Evolutionary conservation across 2,329 filamentous ascomycete genomes (phyloP).

Genomic region (Trichoderma semiorbis): DNA sequence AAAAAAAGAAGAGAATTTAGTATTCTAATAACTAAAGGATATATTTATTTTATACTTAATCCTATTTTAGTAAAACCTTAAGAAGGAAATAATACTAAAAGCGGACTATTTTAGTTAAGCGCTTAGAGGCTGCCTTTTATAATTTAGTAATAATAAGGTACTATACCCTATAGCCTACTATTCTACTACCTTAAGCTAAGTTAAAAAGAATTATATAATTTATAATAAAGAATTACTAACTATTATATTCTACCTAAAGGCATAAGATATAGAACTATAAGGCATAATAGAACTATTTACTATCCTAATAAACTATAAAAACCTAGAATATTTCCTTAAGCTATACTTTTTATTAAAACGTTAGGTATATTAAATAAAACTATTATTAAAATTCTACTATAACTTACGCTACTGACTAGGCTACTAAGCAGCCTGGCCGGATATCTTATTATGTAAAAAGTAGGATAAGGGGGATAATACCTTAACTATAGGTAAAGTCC

Average conservation of each 20-base stretch:
- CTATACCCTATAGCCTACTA: too few species aligned
- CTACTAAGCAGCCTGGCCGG: background rate
- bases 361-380: background rate
- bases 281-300: background rate
- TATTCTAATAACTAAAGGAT: background rate
- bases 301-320: background rate
- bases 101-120: background rate
- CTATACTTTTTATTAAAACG: background rate
- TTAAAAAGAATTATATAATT: background rate
- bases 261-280: background rate
- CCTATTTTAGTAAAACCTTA: background rate
- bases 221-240: background rate
- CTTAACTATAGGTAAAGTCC: background rate
- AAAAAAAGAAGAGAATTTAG: too few species aligned
- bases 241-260: background rate
- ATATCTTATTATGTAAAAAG: background rate
- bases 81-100: background rate
- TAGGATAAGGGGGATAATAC: background rate
- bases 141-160: background rate
- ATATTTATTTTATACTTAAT: background rate
- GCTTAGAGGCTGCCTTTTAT: background rate
- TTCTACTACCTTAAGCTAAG: background rate
- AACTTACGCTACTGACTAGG: background rate
- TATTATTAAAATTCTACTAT: background rate
- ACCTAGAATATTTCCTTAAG: background rate